Base-by-base conservation (phyloP, 176 grass and related monocot genomes). In the Thinopyrum elongatum region DNA sequence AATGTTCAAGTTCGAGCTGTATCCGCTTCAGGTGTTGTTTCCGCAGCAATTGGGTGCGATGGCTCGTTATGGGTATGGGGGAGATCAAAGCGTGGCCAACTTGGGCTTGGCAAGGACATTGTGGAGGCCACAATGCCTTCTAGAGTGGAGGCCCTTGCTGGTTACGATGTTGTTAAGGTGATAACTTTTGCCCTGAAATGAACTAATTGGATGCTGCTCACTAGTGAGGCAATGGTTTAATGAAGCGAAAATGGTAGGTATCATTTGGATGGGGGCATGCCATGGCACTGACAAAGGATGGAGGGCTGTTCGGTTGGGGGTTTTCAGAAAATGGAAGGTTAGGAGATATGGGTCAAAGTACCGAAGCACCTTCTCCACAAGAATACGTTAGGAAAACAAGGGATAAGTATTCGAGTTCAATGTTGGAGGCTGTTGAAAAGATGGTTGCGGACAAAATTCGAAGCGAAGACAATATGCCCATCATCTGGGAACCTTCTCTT, bases 231-330 rank as follows among this genome's bases (percentile, higher is more conserved):
- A 80, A 19, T 60, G 15, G 2, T 22, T 34, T 69, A 87, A 46
- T 80, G 34, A 90, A 74, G 26, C 26, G 34, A 80, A 84, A 14
- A 62, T 64, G 28, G 14, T 79, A 98, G 93, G 96, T 95, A 76
- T 95, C 86, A 75, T 94, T 95, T 89, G 93, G 93, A 81, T 95
- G 93, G 96, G 96, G 96, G 7, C 93, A 95, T 88, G 88, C 93
- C 76, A 86, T 95, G 80, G 96, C 91, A 67, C 79, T 94, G 81
- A 94, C 91, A 39, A 86, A 89, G 68, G 86, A 95, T 67, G 93
- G 96, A 58, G 87, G 87, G 16, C 59, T 98, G 68, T 92, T 98
- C 87, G 93, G 96, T 85, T 95, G 93, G 96, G 93, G 96, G 17
- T 98, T 94, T 80, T 88, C 93, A 33, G 93, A 92, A 49, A 91